Evolutionary conservation across 768 basidiomycete genomes (phyloP).

Genomic region (Boletus sp.): DNA sequence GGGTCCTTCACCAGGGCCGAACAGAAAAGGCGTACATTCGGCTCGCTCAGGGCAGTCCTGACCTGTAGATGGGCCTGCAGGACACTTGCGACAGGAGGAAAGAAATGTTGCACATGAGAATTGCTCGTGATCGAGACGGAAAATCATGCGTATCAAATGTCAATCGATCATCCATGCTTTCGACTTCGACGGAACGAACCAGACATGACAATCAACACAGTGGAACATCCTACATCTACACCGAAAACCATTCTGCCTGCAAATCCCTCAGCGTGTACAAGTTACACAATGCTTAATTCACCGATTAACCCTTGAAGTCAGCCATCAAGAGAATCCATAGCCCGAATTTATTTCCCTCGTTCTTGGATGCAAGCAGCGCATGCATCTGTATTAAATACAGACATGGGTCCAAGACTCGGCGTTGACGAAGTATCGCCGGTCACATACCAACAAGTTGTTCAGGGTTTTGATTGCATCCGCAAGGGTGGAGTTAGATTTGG

Average conservation of each 20-base stretch:
- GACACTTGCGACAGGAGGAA: too few relatives aligned
- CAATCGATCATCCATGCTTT: too few relatives aligned
- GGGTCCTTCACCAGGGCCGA: too few relatives aligned
- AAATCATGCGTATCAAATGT: too few relatives aligned
- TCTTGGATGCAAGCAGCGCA: neutral
- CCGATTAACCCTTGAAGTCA: neutral
- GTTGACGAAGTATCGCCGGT: neutral
- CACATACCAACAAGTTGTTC: neutral
- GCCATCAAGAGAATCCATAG: conserved; percentile 5
- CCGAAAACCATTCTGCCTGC: neutral
- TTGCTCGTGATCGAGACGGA: too few relatives aligned
- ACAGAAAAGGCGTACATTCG: too few relatives aligned
- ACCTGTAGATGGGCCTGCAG: too few relatives aligned
- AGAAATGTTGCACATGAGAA: too few relatives aligned
- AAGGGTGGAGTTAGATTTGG: neutral
- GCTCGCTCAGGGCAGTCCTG: too few relatives aligned
- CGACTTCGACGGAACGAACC: too few relatives aligned
- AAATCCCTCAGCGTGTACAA: neutral
- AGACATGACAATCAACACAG: too few relatives aligned
- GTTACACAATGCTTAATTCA: neutral
- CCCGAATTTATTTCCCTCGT: neutral
- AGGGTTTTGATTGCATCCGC: conserved; percentile 1
- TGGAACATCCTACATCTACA: neutral
- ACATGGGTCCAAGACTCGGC: neutral
- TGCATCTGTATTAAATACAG: neutral